Evolutionary conservation across 306 rosid species (phyloP), one percentile per base, ranked within the genome.

Genomic region (Purshia tridentata): DNA sequence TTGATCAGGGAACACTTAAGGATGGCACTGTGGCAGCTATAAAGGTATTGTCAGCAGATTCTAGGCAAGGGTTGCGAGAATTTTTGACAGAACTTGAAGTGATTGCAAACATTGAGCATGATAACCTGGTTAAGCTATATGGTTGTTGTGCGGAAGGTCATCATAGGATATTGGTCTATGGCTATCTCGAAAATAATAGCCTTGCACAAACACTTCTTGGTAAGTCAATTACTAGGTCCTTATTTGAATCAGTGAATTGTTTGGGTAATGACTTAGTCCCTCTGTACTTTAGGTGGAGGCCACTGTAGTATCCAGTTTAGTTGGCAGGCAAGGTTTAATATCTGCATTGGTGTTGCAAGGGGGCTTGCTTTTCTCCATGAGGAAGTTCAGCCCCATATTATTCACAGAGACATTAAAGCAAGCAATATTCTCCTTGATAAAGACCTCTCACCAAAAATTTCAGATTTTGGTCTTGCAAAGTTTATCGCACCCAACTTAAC

Each of bases 401-500:
- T 89, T 74, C 96, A 90, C 52, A 84, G 96, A 77, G 96, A 90
- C 86, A 88, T 90, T 70, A 90, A 90, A 82, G 92, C 92, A 13
- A 90, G 96, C 86, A 91, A 89, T 76, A 74, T 89, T 55, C 84
- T 91, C 45, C 89, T 91, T 55, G 96, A 89, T 70, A 81, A 72
- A 71, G 81, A 87, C 45, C 81, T 91, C 22, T 68, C 69, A 5
- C 90, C 96, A 39, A 89, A 89, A 80, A 89, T 91, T 61, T 86
- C 97, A 52, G 96, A 91, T 84, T 91, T 92, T 73, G 98, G 98
- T 59, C 97, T 92, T 51, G 98, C 98, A 67, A 92, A 86, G 84
- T 81, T 92, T 39, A 85, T 92, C 42, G 75, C 90, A 6, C 81
- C 88, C 64, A 76, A 86, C 78, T 12, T 82, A 67, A 92, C 96